These are phyloP conservation scores for Inga leiocalycina DNA, from an alignment of 306 rosid species.

Conservation along the genomic window DNA sequence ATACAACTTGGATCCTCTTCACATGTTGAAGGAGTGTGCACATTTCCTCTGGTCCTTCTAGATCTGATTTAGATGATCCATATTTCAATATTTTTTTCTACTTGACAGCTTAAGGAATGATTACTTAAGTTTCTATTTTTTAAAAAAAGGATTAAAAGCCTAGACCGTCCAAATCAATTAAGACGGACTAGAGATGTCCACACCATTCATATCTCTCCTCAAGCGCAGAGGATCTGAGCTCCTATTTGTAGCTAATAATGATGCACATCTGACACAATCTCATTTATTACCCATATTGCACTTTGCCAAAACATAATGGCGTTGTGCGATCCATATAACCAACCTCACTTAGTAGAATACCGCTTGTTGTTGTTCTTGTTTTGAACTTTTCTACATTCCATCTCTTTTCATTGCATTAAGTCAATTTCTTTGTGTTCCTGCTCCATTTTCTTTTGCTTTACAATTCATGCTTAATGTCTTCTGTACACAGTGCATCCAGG, in stretches of 20 bases:
- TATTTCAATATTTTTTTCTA: background rate
- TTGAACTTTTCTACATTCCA: background rate
- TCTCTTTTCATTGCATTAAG: constrained; percentile 14
- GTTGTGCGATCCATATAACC: no score
- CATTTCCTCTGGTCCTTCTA: background rate
- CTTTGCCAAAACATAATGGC: no score
- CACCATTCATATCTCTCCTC: background rate
- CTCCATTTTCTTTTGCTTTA: background rate
- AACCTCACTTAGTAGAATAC: no score
- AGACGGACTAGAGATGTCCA: background rate
- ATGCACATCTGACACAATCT: background rate
- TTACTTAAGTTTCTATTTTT: background rate
- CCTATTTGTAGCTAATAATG: background rate
- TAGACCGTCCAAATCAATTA: background rate
- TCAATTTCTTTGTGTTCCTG: constrained; percentile 30
- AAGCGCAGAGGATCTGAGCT: background rate
- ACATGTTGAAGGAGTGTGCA: background rate
- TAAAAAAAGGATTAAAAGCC: background rate
- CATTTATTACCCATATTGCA: background rate
- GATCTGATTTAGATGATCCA: background rate
- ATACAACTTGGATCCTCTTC: background rate
- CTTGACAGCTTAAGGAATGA: background rate
- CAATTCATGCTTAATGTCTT: background rate
- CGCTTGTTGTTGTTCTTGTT: no score
- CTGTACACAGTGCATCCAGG: constrained; percentile 93